These are phyloP conservation scores for Penicillium frequentans DNA, from an alignment of 2,329 filamentous ascomycete genomes.

Conservation along the genomic window DNA sequence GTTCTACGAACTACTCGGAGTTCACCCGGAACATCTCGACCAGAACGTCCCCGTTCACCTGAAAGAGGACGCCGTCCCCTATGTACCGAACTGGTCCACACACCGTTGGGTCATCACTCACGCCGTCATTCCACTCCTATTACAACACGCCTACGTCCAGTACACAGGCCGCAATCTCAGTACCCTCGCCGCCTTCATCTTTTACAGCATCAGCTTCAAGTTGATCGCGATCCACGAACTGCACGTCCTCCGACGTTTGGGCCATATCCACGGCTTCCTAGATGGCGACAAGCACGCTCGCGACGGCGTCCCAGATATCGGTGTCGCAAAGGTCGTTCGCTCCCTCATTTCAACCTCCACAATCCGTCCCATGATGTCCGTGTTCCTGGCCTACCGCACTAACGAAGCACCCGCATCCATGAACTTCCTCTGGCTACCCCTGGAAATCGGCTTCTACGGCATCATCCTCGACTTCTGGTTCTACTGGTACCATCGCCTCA, in stretches of 20 bases:
- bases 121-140: slow-evolving; percentile 20
- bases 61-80: slow-evolving; percentile 24
- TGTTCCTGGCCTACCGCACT: slow-evolving; percentile 23
- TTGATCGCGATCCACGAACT: slow-evolving; percentile 26
- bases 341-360: slow-evolving; percentile 24
- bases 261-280: slow-evolving; percentile 25
- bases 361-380: slow-evolving; percentile 27
- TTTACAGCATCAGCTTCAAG: slow-evolving; percentile 25
- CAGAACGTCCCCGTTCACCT: slow-evolving; percentile 17
- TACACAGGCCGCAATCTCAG: slow-evolving; percentile 22
- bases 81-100: slow-evolving; percentile 24
- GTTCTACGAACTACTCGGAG: slow-evolving; percentile 25
- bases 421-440: slow-evolving; percentile 21
- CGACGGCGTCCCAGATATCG: slow-evolving; percentile 27
- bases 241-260: slow-evolving; percentile 24
- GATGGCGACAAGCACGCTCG: slow-evolving; percentile 28
- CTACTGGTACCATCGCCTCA: slow-evolving; percentile 29
- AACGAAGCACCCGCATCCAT: slow-evolving; percentile 16
- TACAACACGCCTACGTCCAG: slow-evolving; percentile 25
- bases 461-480: slow-evolving; percentile 31
- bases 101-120: slow-evolving; percentile 27
- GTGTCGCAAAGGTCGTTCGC: slow-evolving; percentile 25
- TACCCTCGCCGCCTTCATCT: slow-evolving; percentile 18
- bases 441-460: slow-evolving; percentile 24
- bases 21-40: slow-evolving; percentile 24